Evolutionary conservation across 129 eudicot genomes (phyloP).

Genomic region (Heracleum sosnowskyi): DNA sequence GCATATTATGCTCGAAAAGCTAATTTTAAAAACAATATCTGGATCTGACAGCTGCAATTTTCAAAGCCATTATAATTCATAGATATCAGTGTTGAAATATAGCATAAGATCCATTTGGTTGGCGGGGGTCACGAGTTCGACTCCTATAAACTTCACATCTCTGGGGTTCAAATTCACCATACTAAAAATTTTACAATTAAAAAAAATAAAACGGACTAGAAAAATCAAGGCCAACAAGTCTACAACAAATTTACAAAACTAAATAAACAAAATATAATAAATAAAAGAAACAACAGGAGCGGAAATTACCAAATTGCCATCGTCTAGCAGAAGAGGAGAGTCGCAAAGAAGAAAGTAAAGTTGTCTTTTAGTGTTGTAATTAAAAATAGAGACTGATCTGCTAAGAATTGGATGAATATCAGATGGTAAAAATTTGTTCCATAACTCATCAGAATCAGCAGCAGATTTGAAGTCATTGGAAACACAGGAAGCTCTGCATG

Average conservation of each 20-base stretch:
- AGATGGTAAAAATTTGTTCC: slow-evolving; percentile 60
- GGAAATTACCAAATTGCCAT: slow-evolving; percentile 29
- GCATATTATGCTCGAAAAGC: too few relatives aligned
- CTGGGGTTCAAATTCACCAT: background rate
- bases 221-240: background rate
- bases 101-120: too few relatives aligned
- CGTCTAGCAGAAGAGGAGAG: slow-evolving; percentile 32
- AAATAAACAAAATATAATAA: too few relatives aligned
- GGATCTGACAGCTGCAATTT: background rate
- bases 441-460: slow-evolving; percentile 44
- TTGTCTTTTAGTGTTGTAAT: slow-evolving; percentile 27
- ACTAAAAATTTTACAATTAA: too few relatives aligned
- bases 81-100: too few relatives aligned
- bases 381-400: slow-evolving; percentile 21
- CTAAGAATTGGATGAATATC: slow-evolving; percentile 25
- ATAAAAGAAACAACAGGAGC: too few relatives aligned
- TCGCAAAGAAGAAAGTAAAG: slow-evolving; percentile 37
- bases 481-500: slow-evolving; percentile 33
- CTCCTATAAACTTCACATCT: too few relatives aligned
- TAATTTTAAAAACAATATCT: too few relatives aligned
- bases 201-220: too few relatives aligned
- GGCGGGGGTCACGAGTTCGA: too few relatives aligned
- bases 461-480: slow-evolving; percentile 38
- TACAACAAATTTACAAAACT: background rate
- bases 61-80: background rate